phyloP scores from a whole-genome alignment of 192 early-diverging fungal species.

The Funneliformis mosseae region DNA sequence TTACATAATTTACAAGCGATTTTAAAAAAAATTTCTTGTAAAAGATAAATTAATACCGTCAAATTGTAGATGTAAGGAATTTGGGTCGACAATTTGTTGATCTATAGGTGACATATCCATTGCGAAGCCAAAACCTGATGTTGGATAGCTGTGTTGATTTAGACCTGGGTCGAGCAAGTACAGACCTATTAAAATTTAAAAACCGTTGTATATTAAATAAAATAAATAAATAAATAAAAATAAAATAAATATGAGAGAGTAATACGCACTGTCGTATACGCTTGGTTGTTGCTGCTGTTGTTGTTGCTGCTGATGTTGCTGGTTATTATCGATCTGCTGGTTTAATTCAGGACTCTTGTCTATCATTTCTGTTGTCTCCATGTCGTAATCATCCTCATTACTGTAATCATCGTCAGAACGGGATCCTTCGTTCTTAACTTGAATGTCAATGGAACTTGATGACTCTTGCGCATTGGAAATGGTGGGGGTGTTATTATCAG shows the following conservation, averaged over 20 bases:
- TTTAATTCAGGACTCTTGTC: background rate
- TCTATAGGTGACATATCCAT: slow-evolving; percentile 20
- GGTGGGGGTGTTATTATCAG: slow-evolving; percentile 14
- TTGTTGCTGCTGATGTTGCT: background rate
- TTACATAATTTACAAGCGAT: background rate
- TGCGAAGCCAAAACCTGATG: background rate
- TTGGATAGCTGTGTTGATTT: slow-evolving; percentile 6
- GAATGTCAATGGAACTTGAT: background rate
- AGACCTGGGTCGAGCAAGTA: background rate
- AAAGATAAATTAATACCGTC: background rate
- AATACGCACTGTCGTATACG: slow-evolving; percentile 26
- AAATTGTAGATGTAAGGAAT: slow-evolving; percentile 3
- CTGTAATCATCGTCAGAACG: slow-evolving; percentile 31
- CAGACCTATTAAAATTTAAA: background rate
- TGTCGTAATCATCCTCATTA: slow-evolving; percentile 28
- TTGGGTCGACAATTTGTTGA: background rate
- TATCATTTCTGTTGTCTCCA: slow-evolving; percentile 12
- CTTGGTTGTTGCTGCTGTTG: slow-evolving; percentile 20
- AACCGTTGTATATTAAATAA: background rate
- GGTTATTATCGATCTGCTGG: background rate
- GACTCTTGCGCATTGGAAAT: slow-evolving; percentile 18
- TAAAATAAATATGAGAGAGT: background rate
- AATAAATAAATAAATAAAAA: background rate
- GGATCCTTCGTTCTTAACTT: slow-evolving; percentile 15
- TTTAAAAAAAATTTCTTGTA: no score